Percentiles rank a stretch among this genome's conserved stretches.
phyloP scores from a whole-genome alignment of 169 alveolate species.

The Plasmodium vinckei region DNA sequence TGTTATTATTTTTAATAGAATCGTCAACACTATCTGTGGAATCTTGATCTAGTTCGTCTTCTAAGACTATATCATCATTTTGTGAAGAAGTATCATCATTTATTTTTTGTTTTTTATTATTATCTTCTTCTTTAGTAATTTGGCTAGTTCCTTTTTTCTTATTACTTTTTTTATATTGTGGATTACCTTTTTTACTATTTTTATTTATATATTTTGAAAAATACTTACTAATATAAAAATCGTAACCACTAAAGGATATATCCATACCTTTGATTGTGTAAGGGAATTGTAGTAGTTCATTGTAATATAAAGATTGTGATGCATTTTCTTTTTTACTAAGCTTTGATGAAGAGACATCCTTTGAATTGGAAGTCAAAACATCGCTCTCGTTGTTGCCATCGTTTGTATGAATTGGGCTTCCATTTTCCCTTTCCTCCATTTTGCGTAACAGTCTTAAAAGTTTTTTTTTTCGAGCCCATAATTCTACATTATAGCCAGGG shows the following conservation, averaged over 20 bases:
- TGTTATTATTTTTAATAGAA: not conserved
- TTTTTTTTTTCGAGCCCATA: slow-evolving; percentile 91
- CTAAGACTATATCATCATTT: not conserved
- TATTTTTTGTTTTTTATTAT: not conserved
- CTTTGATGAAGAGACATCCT: not conserved
- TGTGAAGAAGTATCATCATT: not conserved
- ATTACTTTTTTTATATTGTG: no score
- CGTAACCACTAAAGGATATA: slow-evolving; percentile 94
- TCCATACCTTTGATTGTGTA: slow-evolving; percentile 99
- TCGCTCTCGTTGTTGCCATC: not conserved
- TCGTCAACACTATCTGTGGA: no score
- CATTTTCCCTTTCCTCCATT: not conserved
- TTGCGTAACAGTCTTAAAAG: slow-evolving; percentile 53
- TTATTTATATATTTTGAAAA: slow-evolving; percentile 47
- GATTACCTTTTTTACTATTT: not conserved
- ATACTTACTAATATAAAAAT: slow-evolving; percentile 61
- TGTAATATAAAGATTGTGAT: slow-evolving; percentile 45
- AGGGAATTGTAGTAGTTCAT: slow-evolving; percentile 94
- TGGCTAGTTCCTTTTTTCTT: not conserved
- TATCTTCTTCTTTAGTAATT: not conserved
- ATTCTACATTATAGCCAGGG: slow-evolving; percentile 99
- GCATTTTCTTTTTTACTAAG: not conserved
- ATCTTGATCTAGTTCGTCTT: not conserved
- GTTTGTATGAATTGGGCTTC: not conserved
- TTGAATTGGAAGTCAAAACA: not conserved